Evolutionary conservation across 2,329 filamentous ascomycete species (phyloP).

Genomic region (Atkinsonella texensis): DNA sequence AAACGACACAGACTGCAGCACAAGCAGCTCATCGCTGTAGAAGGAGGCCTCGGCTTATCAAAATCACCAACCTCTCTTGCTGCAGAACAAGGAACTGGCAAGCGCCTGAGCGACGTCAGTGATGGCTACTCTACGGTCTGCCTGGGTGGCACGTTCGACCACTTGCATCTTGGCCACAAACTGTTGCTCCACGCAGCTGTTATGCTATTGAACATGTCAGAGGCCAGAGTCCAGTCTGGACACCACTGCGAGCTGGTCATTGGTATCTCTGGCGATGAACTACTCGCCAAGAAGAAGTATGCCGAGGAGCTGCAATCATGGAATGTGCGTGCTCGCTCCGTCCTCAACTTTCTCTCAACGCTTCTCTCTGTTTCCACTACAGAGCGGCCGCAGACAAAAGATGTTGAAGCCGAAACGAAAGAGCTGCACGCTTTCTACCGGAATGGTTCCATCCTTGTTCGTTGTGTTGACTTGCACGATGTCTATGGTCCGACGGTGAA

Average conservation of each 20-base stretch:
- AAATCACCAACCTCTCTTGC: not conserved
- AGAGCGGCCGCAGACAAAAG: conserved; percentile 6
- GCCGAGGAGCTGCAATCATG: conserved; percentile 71
- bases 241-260: conserved; percentile 53
- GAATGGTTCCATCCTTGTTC: conserved; percentile 49
- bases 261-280: conserved; percentile 78
- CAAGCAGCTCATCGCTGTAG: conserved; percentile 38
- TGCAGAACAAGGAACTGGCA: not conserved
- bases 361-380: conserved; percentile 33
- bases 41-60: conserved; percentile 37
- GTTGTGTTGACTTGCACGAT: conserved; percentile 77
- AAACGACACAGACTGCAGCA: conserved; percentile 33
- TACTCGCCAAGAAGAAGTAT: conserved; percentile 83
- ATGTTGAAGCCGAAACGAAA: conserved; percentile 2
- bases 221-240: not conserved
- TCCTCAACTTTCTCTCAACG: conserved; percentile 61
- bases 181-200: conserved; percentile 83
- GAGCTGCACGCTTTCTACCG: conserved; percentile 40
- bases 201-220: conserved; percentile 35
- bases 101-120: conserved; percentile 1
- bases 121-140: conserved; percentile 39
- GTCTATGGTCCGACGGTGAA: conserved; percentile 85
- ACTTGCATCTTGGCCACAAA: conserved; percentile 91
- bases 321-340: conserved; percentile 56
- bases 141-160: conserved; percentile 91